phyloP scores from a whole-genome alignment of 1,139 yeast species.

The Debaryomyces subglobosus region DNA sequence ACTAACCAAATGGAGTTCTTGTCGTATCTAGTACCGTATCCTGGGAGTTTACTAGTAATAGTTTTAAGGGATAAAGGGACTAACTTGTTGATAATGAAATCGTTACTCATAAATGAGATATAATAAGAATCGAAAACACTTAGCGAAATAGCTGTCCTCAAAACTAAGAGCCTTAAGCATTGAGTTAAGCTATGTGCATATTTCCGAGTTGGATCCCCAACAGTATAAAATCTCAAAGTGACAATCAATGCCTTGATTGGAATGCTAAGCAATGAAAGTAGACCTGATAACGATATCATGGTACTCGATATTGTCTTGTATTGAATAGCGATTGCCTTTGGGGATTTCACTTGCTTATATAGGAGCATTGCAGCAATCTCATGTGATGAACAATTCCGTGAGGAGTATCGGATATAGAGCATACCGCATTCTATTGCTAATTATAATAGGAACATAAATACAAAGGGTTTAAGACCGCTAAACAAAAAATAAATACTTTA shows the following conservation, averaged over 20 bases:
- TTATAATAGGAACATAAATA: neutral
- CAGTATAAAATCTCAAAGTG: constrained; percentile 10
- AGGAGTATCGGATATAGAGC: neutral
- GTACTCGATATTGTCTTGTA: neutral
- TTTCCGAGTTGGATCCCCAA: constrained; percentile 10
- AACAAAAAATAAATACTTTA: neutral
- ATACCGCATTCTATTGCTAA: neutral
- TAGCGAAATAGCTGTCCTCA: constrained; percentile 9
- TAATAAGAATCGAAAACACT: constrained; percentile 9
- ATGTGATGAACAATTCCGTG: neutral
- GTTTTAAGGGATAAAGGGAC: constrained; percentile 3
- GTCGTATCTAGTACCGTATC: constrained; percentile 39
- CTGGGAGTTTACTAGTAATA: constrained; percentile 19
- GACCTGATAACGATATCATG: neutral
- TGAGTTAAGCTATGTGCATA: constrained; percentile 8
- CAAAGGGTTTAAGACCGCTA: no score
- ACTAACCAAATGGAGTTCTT: constrained; percentile 42
- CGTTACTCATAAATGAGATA: constrained; percentile 5
- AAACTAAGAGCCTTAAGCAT: constrained; percentile 8
- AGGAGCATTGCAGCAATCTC: neutral
- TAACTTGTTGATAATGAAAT: constrained; percentile 3
- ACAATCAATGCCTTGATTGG: constrained; percentile 10
- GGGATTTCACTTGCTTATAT: neutral
- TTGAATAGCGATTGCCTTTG: neutral
- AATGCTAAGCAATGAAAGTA: constrained; percentile 9